These are phyloP conservation scores for Hymenoscyphus infarciens DNA, from an alignment of 2,329 filamentous ascomycete genomes.

Conservation along the genomic window DNA sequence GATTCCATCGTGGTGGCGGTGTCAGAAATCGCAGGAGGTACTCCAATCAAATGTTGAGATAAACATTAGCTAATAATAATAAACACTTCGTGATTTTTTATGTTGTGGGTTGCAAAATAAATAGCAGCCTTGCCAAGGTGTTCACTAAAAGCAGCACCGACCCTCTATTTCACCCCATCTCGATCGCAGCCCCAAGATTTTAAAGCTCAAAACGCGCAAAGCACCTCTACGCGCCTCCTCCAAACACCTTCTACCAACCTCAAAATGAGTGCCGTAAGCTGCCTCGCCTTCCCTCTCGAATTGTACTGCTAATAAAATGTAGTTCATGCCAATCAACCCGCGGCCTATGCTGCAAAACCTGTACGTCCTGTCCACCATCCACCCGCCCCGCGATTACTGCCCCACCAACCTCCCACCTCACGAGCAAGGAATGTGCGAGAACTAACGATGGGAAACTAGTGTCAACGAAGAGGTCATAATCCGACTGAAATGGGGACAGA, in stretches of 20 bases:
- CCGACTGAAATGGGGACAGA: constrained; percentile 95
- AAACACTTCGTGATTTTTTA: too few relatives aligned
- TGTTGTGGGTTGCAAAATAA: too few relatives aligned
- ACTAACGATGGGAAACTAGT: constrained; percentile 40
- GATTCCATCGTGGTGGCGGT: too few relatives aligned
- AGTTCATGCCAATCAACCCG: constrained; percentile 94
- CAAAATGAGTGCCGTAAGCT: constrained; percentile 28
- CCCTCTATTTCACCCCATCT: constrained; percentile 13
- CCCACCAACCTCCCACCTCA: constrained; percentile 4
- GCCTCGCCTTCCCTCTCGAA: not conserved
- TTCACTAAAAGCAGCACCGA: constrained; percentile 21
- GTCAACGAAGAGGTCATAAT: constrained; percentile 90
- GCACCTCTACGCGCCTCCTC: constrained; percentile 19
- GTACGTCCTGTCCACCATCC: constrained; percentile 48
- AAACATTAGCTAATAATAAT: too few relatives aligned
- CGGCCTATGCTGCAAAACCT: constrained; percentile 93
- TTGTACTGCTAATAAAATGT: constrained; percentile 24
- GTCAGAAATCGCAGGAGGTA: too few relatives aligned
- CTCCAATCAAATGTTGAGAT: too few relatives aligned
- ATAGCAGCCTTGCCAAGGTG: not conserved
- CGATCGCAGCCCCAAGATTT: constrained; percentile 21
- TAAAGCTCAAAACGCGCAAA: constrained; percentile 15
- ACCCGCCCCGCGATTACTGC: not conserved
- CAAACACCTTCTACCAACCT: constrained; percentile 14
- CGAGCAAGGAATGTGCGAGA: not conserved